phyloP scores from a whole-genome alignment of 23 red algal genomes.

The Gracilaria domingensis region DNA sequence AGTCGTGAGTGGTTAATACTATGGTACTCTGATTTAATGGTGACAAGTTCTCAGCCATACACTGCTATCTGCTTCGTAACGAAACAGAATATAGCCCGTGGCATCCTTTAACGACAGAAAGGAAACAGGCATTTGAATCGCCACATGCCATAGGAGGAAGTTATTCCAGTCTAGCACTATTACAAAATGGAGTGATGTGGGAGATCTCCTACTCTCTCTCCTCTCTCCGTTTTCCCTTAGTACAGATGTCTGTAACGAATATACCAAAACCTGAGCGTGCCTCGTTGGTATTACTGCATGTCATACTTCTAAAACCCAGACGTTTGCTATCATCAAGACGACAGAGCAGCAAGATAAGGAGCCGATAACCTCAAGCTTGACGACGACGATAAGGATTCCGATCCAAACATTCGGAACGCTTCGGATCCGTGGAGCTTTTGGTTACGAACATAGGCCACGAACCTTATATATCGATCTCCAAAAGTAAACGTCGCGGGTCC shows the following conservation, averaged over 20 bases:
- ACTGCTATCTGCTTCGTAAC: not conserved
- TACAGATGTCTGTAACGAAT: not conserved
- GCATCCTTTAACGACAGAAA: not conserved
- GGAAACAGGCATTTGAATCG: not conserved
- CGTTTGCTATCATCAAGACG: not conserved
- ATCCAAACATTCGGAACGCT: not conserved
- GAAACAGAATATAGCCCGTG: not conserved
- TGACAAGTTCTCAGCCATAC: not conserved
- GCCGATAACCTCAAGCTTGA: not conserved
- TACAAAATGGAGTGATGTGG: not conserved
- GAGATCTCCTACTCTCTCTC: not conserved
- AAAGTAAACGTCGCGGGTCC: constrained; percentile 94
- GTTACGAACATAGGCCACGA: not conserved
- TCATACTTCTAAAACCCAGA: not conserved
- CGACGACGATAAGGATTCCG: not conserved
- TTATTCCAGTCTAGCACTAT: constrained; percentile 13
- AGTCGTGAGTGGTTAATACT: not conserved
- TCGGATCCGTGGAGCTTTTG: not conserved
- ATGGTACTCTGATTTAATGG: not conserved
- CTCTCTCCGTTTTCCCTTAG: not conserved
- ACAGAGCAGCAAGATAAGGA: not conserved
- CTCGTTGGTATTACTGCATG: not conserved
- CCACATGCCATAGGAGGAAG: not conserved
- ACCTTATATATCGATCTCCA: constrained; percentile 84
- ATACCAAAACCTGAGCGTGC: not conserved